Evolutionary conservation across 805 yeast genomes (phyloP).

Genomic region (Tetrapisispora namnaoensis): DNA sequence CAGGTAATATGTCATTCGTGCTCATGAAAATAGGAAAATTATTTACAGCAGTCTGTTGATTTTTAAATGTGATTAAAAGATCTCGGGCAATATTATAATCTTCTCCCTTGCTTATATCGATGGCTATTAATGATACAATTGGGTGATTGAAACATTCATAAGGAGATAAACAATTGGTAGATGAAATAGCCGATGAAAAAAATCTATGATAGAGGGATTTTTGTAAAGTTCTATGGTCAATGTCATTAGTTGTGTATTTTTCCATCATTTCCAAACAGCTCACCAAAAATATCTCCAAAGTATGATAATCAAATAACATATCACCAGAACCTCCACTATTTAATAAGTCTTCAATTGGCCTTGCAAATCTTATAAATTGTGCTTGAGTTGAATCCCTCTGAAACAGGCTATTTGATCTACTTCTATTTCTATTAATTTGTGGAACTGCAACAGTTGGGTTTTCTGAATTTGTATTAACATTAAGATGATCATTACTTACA

Average conservation of each 20-base stretch:
- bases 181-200: constrained; percentile 44
- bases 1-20: constrained; percentile 48
- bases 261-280: constrained; percentile 27
- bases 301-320: constrained; percentile 28
- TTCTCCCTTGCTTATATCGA: constrained; percentile 33
- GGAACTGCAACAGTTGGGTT: not conserved
- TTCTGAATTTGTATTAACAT: not conserved
- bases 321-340: constrained; percentile 21
- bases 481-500: not conserved
- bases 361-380: constrained; percentile 42
- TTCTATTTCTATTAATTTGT: constrained; percentile 10
- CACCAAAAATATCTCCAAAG: constrained; percentile 30
- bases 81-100: constrained; percentile 46
- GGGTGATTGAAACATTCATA: constrained; percentile 89
- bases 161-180: constrained; percentile 53
- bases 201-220: constrained; percentile 47
- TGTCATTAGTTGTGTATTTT: constrained; percentile 18
- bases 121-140: constrained; percentile 57
- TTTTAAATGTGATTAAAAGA: constrained; percentile 44
- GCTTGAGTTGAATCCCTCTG: constrained; percentile 27
- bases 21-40: constrained; percentile 46
- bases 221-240: constrained; percentile 27
- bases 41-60: constrained; percentile 36
- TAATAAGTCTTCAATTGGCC: constrained; percentile 31
- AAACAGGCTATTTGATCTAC: constrained; percentile 26